Percentiles rank a stretch among this genome's conserved stretches.
phyloP scores from a whole-genome alignment of 23 red algal species.

The Gracilaria vermiculophylla region DNA sequence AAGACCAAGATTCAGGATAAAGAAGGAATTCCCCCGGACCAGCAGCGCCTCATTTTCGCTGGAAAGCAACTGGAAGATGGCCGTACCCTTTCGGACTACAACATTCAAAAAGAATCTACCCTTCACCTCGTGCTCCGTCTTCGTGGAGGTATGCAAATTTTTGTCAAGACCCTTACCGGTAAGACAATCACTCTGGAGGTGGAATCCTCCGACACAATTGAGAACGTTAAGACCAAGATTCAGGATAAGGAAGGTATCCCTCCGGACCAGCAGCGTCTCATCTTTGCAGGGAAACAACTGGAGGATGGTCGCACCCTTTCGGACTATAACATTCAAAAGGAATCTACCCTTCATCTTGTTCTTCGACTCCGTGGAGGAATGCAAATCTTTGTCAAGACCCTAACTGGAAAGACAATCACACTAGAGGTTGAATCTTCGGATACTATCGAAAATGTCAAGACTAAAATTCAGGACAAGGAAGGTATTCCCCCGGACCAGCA shows the following conservation, averaged over 20 bases:
- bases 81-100: constrained; percentile 96
- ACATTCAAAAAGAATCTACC: constrained; percentile 99
- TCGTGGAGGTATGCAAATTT: constrained; percentile 95
- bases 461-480: constrained; percentile 99
- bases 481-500: constrained; percentile 99
- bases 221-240: constrained; percentile 98
- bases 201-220: constrained; percentile 96
- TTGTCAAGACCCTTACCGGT: constrained; percentile 97
- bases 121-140: constrained; percentile 92
- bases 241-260: constrained; percentile 99
- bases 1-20: constrained; percentile 99
- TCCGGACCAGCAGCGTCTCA: constrained; percentile 96
- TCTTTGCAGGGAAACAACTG: constrained; percentile 97
- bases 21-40: constrained; percentile 99
- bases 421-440: constrained; percentile 97
- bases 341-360: constrained; percentile 94
- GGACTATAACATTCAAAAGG: constrained; percentile 99
- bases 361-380: constrained; percentile 81
- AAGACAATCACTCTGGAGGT: constrained; percentile 99
- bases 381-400: constrained; percentile 99
- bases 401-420: constrained; percentile 98
- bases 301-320: constrained; percentile 93
- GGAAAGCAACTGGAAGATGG: constrained; percentile 99
- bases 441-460: constrained; percentile 99
- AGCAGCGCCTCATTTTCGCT: constrained; percentile 99